These are phyloP conservation scores for Rhazya stricta DNA, from an alignment of 257 asterid species.

Conservation along the genomic window DNA sequence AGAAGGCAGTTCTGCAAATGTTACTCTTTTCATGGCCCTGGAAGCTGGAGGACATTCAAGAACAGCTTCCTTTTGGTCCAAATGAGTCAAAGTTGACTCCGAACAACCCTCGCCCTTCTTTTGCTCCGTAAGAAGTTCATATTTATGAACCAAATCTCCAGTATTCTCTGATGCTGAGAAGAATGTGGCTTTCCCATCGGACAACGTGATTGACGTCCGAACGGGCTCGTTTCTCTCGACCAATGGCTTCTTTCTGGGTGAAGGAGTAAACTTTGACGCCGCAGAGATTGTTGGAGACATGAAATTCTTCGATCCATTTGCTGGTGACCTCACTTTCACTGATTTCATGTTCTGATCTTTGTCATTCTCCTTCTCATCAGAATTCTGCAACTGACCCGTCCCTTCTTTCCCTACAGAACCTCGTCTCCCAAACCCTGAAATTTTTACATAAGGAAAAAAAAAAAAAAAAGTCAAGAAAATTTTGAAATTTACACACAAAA, in stretches of 20 bases:
- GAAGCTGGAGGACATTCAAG: constrained; percentile 34
- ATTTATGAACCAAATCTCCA: constrained; percentile 22
- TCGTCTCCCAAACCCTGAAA: constrained; percentile 46
- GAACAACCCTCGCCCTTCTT: constrained; percentile 9
- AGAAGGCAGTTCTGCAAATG: constrained; percentile 39
- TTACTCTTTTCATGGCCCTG: constrained; percentile 45
- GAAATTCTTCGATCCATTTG: constrained; percentile 62
- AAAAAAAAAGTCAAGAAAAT: constrained; percentile 14
- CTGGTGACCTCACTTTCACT: constrained; percentile 42
- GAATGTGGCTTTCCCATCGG: constrained; percentile 73
- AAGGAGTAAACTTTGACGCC: constrained; percentile 79
- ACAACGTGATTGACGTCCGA: constrained; percentile 60
- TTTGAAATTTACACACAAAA: background rate
- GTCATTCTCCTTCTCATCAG: constrained; percentile 77
- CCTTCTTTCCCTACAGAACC: constrained; percentile 31
- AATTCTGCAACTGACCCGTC: constrained; percentile 15
- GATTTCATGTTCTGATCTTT: constrained; percentile 30
- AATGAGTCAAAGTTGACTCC: constrained; percentile 17
- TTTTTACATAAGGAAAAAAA: background rate
- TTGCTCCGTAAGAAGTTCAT: constrained; percentile 23
- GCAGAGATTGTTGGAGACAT: constrained; percentile 97
- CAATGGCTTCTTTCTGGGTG: constrained; percentile 75
- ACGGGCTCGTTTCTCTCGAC: constrained; percentile 75
- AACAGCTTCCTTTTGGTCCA: constrained; percentile 19
- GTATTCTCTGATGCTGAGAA: constrained; percentile 32